Base-by-base conservation (phyloP, 176 grass and related monocot species). In the Chloris gayana region DNA sequence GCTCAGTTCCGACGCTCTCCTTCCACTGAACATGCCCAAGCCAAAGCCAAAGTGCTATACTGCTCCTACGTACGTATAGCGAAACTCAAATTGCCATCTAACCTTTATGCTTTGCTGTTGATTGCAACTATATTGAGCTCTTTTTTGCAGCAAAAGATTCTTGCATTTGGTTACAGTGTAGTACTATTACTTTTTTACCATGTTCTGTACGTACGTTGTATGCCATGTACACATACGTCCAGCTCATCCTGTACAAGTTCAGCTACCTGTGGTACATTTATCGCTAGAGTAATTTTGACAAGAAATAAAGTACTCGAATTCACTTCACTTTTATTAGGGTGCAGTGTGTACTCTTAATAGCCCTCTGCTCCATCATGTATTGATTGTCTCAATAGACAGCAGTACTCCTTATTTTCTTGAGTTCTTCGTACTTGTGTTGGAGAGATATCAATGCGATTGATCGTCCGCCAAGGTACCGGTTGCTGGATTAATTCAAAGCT, bases 361-460 rank as follows among this genome's bases (percentile, higher is more conserved):
- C 31, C 25, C 42, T 41, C 39, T 83, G 59, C 74, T 74, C 25
- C 61, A 62, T 80, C 65, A 37, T 80, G 6, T 44, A 71, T 71
- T 76, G 17, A 73, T 37, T 51, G 9, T 29, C 6, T 79, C 41
- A 56, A 30, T 80, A 66, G 27, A 49, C 27, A 24, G 18, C 41
- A 49, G 61, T 80, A 60, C 64, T 62, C 53, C 54, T 46, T 64
- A 45, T 42, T 77, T 80, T 56, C 26, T 56, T 63, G 33, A 84
- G 76, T 75, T 75, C 26, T 64, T 56, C 75, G 81, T 80, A 71
- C 45, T 81, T 72, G 64, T 70, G 77, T 19, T 57, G 54, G 64
- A 71, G 72, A 71, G 65, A 75, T 76, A 85, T 72, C 72, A 78
- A 73, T 85, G 83, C 44, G 24, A 51, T 73, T 77, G 57, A 80